Evolutionary conservation across 2,329 filamentous ascomycete species (phyloP), one percentile per base, ranked within the genome.

Genomic region (Aspergillus ochraceus): DNA sequence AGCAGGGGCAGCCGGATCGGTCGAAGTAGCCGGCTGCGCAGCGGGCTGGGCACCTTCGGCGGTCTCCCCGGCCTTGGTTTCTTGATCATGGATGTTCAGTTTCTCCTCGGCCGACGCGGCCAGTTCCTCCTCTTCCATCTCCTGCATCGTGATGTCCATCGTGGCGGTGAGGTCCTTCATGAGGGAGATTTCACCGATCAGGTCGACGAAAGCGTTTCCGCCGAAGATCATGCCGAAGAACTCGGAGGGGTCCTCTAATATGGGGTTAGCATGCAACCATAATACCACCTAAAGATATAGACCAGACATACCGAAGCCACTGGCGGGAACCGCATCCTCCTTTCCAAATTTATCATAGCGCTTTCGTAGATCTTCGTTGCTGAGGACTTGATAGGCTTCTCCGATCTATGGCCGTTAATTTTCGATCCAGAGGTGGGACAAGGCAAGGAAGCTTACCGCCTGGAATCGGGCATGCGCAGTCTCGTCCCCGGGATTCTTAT

Each of bases 201-300:
- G 92, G 81, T 99, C 94, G 62, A 90, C 83, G 72, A 99, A 99
- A 12, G 94, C 92, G 70, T 97, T 94, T 61, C 95, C 95, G 68
- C 95, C 95, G 73, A 99, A 99, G 69, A 99, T 99, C 82, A 93
- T 96, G 71, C 90, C 90, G 80, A 99, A 99, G 84, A 99, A 99
- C 79, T 99, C 95, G 65, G 92, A 86, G 1, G 95, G 95, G 76
- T 99, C 95, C 82, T 90, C 86, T 86, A 72, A 57, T 56, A 17
- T 50, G 26, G 26, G 39, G n/a, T 59, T 57, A 59, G 57, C 30
- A 20, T 10, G 26, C 20, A 19, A 46, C 51, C 20, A 17, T 8
- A 0, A 20, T 5, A 36, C 32, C 11, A 29, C 32, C 24, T 24
- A 12, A 14, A 14, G 4, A 36, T 10, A 4, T 2, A 36, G 12